Evolutionary conservation across 495 filamentous ascomycete genomes (phyloP).

Genomic region (Penicillium pancosmium): DNA sequence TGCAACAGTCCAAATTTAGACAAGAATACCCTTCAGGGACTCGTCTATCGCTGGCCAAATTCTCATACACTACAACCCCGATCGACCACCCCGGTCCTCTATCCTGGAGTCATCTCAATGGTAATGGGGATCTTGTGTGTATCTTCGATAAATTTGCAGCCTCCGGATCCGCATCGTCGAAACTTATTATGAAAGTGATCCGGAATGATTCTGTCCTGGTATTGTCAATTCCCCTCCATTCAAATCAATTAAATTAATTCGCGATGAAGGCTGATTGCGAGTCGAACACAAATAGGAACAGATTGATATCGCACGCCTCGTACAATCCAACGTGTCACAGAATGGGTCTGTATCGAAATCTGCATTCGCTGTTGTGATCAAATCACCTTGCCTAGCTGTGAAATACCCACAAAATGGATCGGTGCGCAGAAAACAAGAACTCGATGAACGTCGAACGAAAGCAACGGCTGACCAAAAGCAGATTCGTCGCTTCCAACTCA

Average conservation of each 20-base stretch:
- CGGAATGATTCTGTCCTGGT: conserved; percentile 35
- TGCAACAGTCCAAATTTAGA: conserved; percentile 4
- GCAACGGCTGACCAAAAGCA: conserved; percentile 6
- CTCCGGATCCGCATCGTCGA: neutral
- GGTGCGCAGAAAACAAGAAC: neutral
- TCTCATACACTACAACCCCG: conserved; percentile 43
- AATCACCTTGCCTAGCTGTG: conserved; percentile 45
- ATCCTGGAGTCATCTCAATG: conserved; percentile 43
- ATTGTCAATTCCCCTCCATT: conserved; percentile 6
- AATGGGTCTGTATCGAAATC: conserved; percentile 21
- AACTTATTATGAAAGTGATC: conserved; percentile 30
- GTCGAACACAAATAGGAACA: conserved; percentile 35
- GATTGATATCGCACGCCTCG: conserved; percentile 34
- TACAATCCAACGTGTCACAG: conserved; percentile 16
- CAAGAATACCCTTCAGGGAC: conserved; percentile 18
- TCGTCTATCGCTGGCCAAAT: conserved; percentile 41
- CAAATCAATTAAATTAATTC: neutral
- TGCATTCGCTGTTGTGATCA: conserved; percentile 45
- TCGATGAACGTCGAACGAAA: neutral
- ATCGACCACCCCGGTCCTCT: conserved; percentile 36
- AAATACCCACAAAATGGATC: conserved; percentile 35
- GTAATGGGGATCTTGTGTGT: conserved; percentile 34
- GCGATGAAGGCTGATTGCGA: neutral
- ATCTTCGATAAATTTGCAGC: conserved; percentile 29
- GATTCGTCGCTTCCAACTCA: conserved; percentile 49